Conservation (phyloP, 2,329 filamentous ascomycete genomes). For the Coniella lustricola region DNA sequence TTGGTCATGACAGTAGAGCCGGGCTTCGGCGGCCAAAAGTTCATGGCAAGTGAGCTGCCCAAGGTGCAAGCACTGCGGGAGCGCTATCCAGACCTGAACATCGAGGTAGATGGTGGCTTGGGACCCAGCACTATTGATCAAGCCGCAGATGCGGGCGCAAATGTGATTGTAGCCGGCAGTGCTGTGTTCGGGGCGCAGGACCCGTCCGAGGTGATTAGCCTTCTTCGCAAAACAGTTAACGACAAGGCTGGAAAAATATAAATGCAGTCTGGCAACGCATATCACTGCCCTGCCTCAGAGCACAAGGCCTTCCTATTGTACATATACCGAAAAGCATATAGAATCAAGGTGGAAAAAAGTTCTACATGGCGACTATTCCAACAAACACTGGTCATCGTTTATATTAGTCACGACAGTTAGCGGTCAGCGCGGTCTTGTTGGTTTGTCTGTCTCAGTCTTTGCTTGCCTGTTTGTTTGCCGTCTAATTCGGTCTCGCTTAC, state of each 20-base stretch:
- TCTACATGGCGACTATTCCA: too few relatives aligned
- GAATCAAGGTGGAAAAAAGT: neutral
- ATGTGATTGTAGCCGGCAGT: constrained; percentile 95
- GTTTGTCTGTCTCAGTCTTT: neutral
- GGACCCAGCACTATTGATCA: constrained; percentile 85
- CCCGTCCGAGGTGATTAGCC: constrained; percentile 77
- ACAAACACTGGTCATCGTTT: too few relatives aligned
- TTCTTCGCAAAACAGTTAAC: constrained; percentile 74
- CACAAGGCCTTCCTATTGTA: neutral
- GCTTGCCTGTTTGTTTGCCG: neutral
- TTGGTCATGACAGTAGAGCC: constrained; percentile 98
- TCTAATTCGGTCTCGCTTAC: neutral
- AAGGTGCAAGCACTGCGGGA: constrained; percentile 81
- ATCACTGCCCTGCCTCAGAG: neutral
- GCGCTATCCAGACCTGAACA: constrained; percentile 86
- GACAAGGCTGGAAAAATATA: constrained; percentile 39
- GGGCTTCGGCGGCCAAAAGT: constrained; percentile 95
- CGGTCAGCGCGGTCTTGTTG: constrained; percentile 8
- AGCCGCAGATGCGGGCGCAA: constrained; percentile 90
- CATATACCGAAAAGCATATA: neutral
- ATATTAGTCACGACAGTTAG: neutral
- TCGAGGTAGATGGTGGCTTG: constrained; percentile 89
- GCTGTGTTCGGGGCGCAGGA: constrained; percentile 92
- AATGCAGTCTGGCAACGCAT: neutral
- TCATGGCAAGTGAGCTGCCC: constrained; percentile 92